phyloP scores from a whole-genome alignment of 192 early-diverging fungal genomes.

The Neocallimastix lanati region DNA sequence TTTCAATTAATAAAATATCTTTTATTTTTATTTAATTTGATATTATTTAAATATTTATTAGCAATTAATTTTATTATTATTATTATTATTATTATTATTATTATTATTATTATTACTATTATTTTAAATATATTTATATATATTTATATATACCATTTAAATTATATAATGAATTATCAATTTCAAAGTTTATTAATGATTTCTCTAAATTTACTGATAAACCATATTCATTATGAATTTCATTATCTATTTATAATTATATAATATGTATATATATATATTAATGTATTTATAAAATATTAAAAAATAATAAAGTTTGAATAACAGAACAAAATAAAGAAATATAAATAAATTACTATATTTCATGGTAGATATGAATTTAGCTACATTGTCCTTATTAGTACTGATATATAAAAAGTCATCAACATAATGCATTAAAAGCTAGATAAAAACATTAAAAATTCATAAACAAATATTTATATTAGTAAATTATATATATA shows the following conservation, averaged over 20 bases:
- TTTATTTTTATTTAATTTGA: too few relatives aligned
- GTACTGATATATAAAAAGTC: background rate
- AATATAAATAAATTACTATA: background rate
- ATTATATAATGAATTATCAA: background rate
- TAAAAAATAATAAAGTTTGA: too few relatives aligned
- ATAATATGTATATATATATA: too few relatives aligned
- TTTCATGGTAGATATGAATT: background rate
- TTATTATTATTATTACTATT: too few relatives aligned
- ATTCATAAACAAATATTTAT: too few relatives aligned
- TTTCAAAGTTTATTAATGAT: background rate
- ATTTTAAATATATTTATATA: too few relatives aligned
- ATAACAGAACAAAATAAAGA: background rate
- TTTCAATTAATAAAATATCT: too few relatives aligned
- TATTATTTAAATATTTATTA: too few relatives aligned
- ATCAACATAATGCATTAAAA: background rate
- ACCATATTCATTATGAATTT: background rate
- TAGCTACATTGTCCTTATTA: background rate
- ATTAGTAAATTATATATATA: too few relatives aligned
- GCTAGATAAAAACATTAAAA: background rate
- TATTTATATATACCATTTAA: background rate
- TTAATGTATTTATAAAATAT: too few relatives aligned
- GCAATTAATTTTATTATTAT: too few relatives aligned
- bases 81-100: too few relatives aligned
- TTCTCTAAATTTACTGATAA: background rate
- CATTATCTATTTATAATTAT: background rate